phyloP scores from a whole-genome alignment of 805 yeast genomes.

The Candida wancherniae region DNA sequence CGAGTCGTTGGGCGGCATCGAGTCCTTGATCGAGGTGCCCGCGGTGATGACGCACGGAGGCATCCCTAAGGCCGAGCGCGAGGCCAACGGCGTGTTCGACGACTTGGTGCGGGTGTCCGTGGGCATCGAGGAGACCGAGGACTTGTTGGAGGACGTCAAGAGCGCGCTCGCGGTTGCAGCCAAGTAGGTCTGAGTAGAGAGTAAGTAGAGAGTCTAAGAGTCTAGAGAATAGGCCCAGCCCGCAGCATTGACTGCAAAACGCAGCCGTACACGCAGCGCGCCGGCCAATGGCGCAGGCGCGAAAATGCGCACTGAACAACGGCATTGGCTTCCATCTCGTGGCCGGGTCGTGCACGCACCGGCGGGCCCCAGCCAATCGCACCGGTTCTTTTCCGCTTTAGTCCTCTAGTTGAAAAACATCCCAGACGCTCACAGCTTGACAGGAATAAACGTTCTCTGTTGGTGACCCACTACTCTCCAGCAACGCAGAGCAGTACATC shows the following conservation, averaged over 20 bases:
- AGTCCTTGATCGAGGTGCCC: slow-evolving; percentile 80
- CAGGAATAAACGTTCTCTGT: slow-evolving; percentile 8
- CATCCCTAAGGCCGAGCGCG: slow-evolving; percentile 74
- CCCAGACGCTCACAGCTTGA: slow-evolving; percentile 2
- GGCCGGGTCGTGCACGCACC: slow-evolving; percentile 17
- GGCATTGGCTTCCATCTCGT: too few species aligned
- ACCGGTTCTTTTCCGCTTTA: slow-evolving; percentile 17
- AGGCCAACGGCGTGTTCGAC: slow-evolving; percentile 73
- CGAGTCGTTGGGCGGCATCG: slow-evolving; percentile 88
- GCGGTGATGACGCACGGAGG: slow-evolving; percentile 93
- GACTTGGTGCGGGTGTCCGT: slow-evolving; percentile 79
- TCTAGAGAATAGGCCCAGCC: too few species aligned
- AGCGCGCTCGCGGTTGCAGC: slow-evolving; percentile 71
- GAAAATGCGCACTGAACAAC: neutral
- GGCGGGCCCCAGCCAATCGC: slow-evolving; percentile 18
- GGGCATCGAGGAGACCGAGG: slow-evolving; percentile 82
- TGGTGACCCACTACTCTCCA: slow-evolving; percentile 1
- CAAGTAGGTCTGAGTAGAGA: too few species aligned
- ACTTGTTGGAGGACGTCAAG: slow-evolving; percentile 64
- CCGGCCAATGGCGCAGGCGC: slow-evolving; percentile 1
- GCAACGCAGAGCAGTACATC: neutral
- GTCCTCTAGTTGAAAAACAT: slow-evolving; percentile 6
- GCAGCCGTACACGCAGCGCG: too few species aligned
- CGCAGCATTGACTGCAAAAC: too few species aligned
- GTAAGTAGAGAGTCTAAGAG: too few species aligned